Conservation (phyloP, 805 yeast species). For the Yarrowia hollandica region DNA sequence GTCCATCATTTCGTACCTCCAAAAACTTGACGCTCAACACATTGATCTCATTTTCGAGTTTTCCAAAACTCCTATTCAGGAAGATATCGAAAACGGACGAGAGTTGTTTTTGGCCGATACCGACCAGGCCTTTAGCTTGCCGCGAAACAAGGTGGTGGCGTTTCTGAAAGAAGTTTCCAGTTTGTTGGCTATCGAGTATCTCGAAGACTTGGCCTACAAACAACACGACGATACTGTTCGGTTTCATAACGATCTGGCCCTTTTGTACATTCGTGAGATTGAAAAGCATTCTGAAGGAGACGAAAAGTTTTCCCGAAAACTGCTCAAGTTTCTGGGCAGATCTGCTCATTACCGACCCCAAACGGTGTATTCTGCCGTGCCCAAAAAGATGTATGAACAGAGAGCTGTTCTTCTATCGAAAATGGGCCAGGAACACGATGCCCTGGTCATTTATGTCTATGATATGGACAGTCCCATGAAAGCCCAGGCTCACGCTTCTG, state of each 20-base stretch:
- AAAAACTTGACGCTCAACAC: constrained; percentile 34
- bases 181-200: constrained; percentile 48
- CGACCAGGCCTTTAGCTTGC: constrained; percentile 57
- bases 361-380: constrained; percentile 12
- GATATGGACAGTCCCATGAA: constrained; percentile 55
- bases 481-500: constrained; percentile 64
- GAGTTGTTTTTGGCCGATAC: constrained; percentile 67
- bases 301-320: constrained; percentile 37
- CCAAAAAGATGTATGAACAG: constrained; percentile 42
- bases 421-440: constrained; percentile 51
- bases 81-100: constrained; percentile 44
- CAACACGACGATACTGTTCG: constrained; percentile 43
- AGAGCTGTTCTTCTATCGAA: constrained; percentile 59
- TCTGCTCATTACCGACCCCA: constrained; percentile 46
- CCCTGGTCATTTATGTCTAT: constrained; percentile 60
- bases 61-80: constrained; percentile 52
- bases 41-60: constrained; percentile 62
- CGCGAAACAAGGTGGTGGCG: constrained; percentile 54
- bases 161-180: constrained; percentile 45
- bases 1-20: constrained; percentile 33
- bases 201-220: constrained; percentile 52
- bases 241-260: constrained; percentile 49
- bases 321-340: constrained; percentile 43
- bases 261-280: constrained; percentile 46
- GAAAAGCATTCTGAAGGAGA: constrained; percentile 33